Evolutionary conservation across 2,329 filamentous ascomycete species (phyloP).

Genomic region (Fusarium pseudonygamai): DNA sequence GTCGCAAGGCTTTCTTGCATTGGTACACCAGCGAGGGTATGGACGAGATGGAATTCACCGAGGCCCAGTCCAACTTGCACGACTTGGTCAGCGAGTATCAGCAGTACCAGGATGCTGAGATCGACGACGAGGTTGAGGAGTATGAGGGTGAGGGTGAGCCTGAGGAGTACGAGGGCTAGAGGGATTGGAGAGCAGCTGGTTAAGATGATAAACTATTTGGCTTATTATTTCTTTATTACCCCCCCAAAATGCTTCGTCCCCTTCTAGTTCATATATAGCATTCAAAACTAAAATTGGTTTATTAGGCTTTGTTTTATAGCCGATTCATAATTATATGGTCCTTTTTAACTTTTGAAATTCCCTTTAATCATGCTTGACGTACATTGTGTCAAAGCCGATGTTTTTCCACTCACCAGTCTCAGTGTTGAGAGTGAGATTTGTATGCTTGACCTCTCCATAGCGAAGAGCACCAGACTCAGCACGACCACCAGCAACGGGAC

Average conservation of each 20-base stretch:
- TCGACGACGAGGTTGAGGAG: conserved; percentile 96
- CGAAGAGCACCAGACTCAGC: conserved; percentile 66
- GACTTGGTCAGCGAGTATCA: conserved; percentile 99
- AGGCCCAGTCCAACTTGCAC: conserved; percentile 99
- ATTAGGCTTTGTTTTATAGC: conserved; percentile 7
- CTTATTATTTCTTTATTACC: conserved; percentile 12
- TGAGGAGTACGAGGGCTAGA: conserved; percentile 25
- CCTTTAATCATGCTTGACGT: conserved; percentile 7
- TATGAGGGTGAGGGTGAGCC: conserved; percentile 46
- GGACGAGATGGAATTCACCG: conserved; percentile 99
- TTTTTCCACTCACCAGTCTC: conserved; percentile 28
- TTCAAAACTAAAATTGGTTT: conserved; percentile 32
- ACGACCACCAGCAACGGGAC: conserved; percentile 53
- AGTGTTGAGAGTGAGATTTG: conserved; percentile 35
- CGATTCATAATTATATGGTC: conserved; percentile 12
- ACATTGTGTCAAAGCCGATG: conserved; percentile 18
- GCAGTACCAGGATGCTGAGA: conserved; percentile 98
- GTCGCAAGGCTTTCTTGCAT: conserved; percentile 99
- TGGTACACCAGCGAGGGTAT: conserved; percentile 99
- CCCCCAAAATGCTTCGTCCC: conserved; percentile 17
- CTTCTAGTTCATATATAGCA: conserved; percentile 19
- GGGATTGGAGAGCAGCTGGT: not conserved
- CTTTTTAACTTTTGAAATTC: not conserved
- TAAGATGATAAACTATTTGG: conserved; percentile 15
- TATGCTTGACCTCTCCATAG: conserved; percentile 53